These are phyloP conservation scores for grape (Vitis vinifera) DNA, from an alignment of 164 flowering plant genomes.

Conservation along the genomic window DNA sequence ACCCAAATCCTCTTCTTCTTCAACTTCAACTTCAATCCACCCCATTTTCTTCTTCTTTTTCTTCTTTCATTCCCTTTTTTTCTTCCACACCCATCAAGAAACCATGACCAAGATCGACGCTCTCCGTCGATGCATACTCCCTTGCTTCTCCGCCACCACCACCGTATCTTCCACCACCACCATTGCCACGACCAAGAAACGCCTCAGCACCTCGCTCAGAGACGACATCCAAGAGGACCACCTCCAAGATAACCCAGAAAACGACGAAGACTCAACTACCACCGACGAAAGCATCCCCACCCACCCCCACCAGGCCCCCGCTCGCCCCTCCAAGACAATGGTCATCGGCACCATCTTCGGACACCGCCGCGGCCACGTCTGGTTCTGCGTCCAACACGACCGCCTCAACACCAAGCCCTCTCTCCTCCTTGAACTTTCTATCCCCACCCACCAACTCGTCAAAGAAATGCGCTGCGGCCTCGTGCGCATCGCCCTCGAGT, in stretches of 20 bases:
- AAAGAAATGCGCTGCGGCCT: conserved; percentile 73
- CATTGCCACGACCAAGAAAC: conserved; percentile 50
- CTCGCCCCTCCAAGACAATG: conserved; percentile 66
- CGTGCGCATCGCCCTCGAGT: conserved; percentile 75
- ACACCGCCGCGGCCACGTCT: conserved; percentile 58
- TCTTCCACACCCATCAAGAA: background rate
- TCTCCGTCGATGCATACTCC: conserved; percentile 61
- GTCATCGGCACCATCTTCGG: conserved; percentile 84
- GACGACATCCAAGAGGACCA: conserved; percentile 35
- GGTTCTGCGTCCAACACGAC: conserved; percentile 74
- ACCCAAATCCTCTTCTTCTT: background rate
- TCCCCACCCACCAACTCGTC: conserved; percentile 56
- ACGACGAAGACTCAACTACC: conserved; percentile 16
- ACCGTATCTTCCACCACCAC: conserved; percentile 24
- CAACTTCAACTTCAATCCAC: background rate
- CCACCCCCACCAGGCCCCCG: conserved; percentile 17
- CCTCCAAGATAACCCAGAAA: conserved; percentile 8
- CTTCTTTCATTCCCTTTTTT: background rate
- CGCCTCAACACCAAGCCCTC: conserved; percentile 49
- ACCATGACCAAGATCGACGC: conserved; percentile 44
- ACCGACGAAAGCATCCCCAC: background rate
- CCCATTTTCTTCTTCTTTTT: background rate
- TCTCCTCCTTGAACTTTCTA: conserved; percentile 70
- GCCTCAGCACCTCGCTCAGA: conserved; percentile 63
- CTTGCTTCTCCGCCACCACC: conserved; percentile 45